Base-by-base conservation (phyloP, 2,329 filamentous ascomycete species). In the Exophiala viscosa region DNA sequence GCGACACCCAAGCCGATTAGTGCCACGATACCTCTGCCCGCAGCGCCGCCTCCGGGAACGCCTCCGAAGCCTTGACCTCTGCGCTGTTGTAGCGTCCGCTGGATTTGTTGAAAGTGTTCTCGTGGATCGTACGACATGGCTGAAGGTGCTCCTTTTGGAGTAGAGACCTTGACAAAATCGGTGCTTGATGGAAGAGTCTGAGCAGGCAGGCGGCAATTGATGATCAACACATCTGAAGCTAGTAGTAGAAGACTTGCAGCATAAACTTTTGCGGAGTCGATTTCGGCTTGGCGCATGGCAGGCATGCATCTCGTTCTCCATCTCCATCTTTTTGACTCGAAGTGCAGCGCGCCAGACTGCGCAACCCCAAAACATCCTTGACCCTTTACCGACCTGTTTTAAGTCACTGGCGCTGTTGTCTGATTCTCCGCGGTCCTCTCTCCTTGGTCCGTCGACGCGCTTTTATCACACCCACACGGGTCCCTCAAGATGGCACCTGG, bases 101-200 rank as follows among this genome's bases (percentile, higher is more conserved):
- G 83, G 61, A 88, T 73, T 64, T 79, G 78, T 69, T 78, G 76
- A 79, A 83, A 87, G 63, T 83, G 78, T 69, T 88, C 83, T 67
- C 80, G 78, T 47, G 84, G 84, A 67, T 84, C 57, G 54, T 57
- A 60, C 45, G 61, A 57, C 51, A 50, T 54, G 33, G 15, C 44
- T 50, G 39, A 57, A 59, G 57, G 47, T 48, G 55, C 38, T 7
- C 15, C 39, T 52, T 46, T 31, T 50, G 56, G 44, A 59, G 28
- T 10, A n/a, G n/a, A 42, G 20, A 13, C n/a, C 1, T 42, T 7
- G 20, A 14, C 40, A n/a, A 14, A n/a, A n/a, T 42, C 15, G 8
- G 15, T 13, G 17, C n/a, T 7, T 1, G 39, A 41, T 41, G 39
- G 10, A n/a, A 42, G 40, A 23, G 18, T 18, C n/a, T 42, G 17